Evolutionary conservation across 2,329 filamentous ascomycete species (phyloP), one percentile per base, ranked within the genome.

Genomic region (Grosmannia penicillata): DNA sequence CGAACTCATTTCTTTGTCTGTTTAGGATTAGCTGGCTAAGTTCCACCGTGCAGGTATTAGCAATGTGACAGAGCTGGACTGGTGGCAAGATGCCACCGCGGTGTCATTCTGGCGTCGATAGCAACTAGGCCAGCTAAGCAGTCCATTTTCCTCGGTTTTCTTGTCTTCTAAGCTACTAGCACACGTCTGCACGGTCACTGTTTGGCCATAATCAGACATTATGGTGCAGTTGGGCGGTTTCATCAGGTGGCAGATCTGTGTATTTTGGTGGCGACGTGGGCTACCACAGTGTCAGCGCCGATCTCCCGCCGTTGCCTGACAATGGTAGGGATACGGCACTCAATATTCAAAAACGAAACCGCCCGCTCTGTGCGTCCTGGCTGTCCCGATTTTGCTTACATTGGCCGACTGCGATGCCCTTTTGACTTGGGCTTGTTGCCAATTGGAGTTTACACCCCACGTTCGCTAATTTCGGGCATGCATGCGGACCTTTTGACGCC

Each of bases 21-120:
- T 0, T 59, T 94, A 4, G 85, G 85, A 3, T 74, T 93, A 41
- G 82, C 82, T 56, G 63, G 70, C 34, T 95, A 87, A n/a, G 87
- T 94, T 96, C 56, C 63, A 66, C 33, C 61, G 66, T 4, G 67
- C 66, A 21, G 84, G 83, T 1, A 72, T 94, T 38, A 46, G 70
- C 2, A 82, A 85, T 42, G 78, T 89, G 31, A 93, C 84, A 0
- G 87, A 95, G 60, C 57, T 95, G 51, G 89, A 96, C 59, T 95
- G 89, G 89, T 95, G 89, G 89, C 78, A 93, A 48, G 78, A 83
- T 45, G 70, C 75, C n/a, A n/a, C n/a, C n/a, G n/a, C n/a, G n/a
- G n/a, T n/a, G n/a, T n/a, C n/a, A n/a, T n/a, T n/a, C n/a, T n/a
- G n/a, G n/a, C n/a, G n/a, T n/a, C n/a, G n/a, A n/a, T n/a, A n/a